Conservation (phyloP, 176 grass and related monocot genomes). For the Aegilops sharonensis region DNA sequence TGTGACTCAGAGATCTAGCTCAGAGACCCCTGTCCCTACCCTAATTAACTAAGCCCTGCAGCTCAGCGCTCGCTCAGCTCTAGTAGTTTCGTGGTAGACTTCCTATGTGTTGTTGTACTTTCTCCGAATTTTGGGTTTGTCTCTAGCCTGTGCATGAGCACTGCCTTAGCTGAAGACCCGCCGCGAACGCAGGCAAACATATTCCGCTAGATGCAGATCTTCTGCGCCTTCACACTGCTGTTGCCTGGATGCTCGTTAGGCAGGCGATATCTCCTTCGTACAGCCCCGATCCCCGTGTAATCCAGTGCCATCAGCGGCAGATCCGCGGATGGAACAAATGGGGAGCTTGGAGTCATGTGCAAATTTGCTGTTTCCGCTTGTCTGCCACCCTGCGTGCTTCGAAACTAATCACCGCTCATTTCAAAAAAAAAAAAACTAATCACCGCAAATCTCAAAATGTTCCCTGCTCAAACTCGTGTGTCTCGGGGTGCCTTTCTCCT, state of each 20-base stretch:
- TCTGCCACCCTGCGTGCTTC: neutral
- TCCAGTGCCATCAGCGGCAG: neutral
- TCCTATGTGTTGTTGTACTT: slow-evolving; percentile 24
- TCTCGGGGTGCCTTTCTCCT: neutral
- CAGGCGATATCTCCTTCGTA: neutral
- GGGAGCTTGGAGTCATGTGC: slow-evolving; percentile 18
- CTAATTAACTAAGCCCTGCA: slow-evolving; percentile 19
- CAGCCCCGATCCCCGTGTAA: slow-evolving; percentile 16
- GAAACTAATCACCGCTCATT: neutral
- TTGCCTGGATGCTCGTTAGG: neutral
- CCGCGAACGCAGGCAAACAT: slow-evolving; percentile 47
- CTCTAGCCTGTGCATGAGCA: slow-evolving; percentile 5
- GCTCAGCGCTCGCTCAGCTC: slow-evolving; percentile 26
- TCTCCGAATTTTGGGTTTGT: neutral
- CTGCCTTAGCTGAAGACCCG: slow-evolving; percentile 51
- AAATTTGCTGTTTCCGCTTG: neutral
- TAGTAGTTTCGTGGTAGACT: slow-evolving; percentile 51
- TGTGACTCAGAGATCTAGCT: slow-evolving; percentile 29
- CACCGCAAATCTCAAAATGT: neutral
- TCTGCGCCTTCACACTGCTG: neutral
- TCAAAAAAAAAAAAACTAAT: neutral
- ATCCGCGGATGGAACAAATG: neutral
- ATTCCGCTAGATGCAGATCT: slow-evolving; percentile 45
- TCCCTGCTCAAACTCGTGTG: neutral
- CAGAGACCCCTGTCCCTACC: slow-evolving; percentile 39